phyloP scores from a whole-genome alignment of 768 basidiomycete species.

The Calocybe gangraenosa region DNA sequence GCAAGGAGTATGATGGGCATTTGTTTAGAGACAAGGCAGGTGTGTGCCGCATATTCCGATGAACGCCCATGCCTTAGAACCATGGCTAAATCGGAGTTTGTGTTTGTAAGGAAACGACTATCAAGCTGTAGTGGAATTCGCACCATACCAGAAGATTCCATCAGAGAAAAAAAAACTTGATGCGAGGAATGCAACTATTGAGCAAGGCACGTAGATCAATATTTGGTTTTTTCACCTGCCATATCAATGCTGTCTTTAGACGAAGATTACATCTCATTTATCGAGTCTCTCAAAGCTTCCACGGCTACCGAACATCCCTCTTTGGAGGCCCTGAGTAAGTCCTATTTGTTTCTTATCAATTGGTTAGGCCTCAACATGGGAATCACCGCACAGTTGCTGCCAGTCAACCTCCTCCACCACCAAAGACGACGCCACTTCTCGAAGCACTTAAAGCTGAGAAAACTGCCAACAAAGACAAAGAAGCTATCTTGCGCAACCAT shows the following conservation, averaged over 20 bases:
- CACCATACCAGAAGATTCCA: slow-evolving; percentile 87
- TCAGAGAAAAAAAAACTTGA: slow-evolving; percentile 74
- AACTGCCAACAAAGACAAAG: slow-evolving; percentile 66
- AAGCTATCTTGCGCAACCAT: slow-evolving; percentile 67
- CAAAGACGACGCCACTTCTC: slow-evolving; percentile 87
- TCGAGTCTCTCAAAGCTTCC: slow-evolving; percentile 62
- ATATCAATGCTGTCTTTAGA: slow-evolving; percentile 38
- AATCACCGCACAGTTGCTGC: slow-evolving; percentile 51
- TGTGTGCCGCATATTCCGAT: slow-evolving; percentile 26
- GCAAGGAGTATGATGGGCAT: slow-evolving; percentile 87
- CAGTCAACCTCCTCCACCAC: slow-evolving; percentile 51
- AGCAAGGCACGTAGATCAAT: slow-evolving; percentile 56
- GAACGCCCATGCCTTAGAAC: too few species aligned
- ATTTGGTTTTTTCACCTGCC: not conserved
- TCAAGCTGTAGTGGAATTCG: slow-evolving; percentile 88
- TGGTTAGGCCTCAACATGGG: not conserved
- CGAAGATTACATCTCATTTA: slow-evolving; percentile 79
- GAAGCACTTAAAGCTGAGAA: slow-evolving; percentile 90
- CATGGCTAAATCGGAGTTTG: too few species aligned
- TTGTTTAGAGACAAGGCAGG: slow-evolving; percentile 89
- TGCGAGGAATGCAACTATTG: slow-evolving; percentile 80
- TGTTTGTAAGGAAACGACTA: slow-evolving; percentile 75
- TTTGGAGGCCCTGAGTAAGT: slow-evolving; percentile 61
- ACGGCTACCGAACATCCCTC: slow-evolving; percentile 51
- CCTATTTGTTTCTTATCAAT: not conserved